Evolutionary conservation across 208 protist species (phyloP).

Genomic region (Polymyxa betae): DNA sequence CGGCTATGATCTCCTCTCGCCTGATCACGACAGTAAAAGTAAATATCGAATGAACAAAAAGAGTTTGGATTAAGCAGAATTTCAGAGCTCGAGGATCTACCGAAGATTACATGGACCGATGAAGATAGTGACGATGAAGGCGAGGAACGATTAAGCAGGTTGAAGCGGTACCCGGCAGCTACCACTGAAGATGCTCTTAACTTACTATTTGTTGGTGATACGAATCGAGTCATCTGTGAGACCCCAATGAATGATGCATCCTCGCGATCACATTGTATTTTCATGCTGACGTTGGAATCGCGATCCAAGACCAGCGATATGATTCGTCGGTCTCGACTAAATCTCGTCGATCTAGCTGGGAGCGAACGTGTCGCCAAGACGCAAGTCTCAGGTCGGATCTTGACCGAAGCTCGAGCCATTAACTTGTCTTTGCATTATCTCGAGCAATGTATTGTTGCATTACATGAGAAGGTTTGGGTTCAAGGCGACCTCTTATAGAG

Average conservation of each 20-base stretch:
- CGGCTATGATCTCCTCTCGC: constrained; percentile 58
- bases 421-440: constrained; percentile 85
- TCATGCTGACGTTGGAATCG: constrained; percentile 67
- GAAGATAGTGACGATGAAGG: constrained; percentile 65
- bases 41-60: not conserved
- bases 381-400: constrained; percentile 73
- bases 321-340: constrained; percentile 70
- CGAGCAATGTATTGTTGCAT: constrained; percentile 72
- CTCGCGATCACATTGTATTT: constrained; percentile 78
- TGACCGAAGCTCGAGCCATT: constrained; percentile 84
- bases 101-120: not conserved
- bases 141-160: constrained; percentile 27
- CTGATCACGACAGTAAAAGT: too few relatives aligned
- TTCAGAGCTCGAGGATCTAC: not conserved
- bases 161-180: not conserved
- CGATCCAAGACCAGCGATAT: constrained; percentile 29
- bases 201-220: constrained; percentile 78
- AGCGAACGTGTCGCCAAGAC: constrained; percentile 82
- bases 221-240: constrained; percentile 73
- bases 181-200: constrained; percentile 74
- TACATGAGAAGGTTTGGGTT: too few relatives aligned
- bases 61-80: not conserved
- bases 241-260: constrained; percentile 79
- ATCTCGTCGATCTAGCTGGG: constrained; percentile 88
- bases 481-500: not conserved